These are phyloP conservation scores for Plectosphaerella plurivora DNA, from an alignment of 2,329 filamentous ascomycete species.

Conservation along the genomic window DNA sequence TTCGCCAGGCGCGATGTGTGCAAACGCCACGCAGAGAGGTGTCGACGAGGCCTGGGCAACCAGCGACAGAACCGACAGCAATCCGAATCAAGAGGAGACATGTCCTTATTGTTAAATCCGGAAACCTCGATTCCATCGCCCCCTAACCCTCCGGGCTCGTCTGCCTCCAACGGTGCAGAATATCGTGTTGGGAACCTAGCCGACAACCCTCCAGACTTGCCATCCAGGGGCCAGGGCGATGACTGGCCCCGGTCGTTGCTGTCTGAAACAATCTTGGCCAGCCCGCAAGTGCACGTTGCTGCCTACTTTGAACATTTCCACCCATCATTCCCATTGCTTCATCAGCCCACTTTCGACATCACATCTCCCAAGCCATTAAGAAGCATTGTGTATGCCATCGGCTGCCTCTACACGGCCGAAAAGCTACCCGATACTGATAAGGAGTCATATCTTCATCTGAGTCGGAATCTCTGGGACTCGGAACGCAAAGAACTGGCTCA, in stretches of 20 bases:
- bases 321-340: conserved; percentile 15
- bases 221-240: neutral
- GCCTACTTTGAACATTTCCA: conserved; percentile 18
- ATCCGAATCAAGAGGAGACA: neutral
- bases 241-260: neutral
- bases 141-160: neutral
- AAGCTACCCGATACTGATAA: conserved; percentile 6
- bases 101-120: neutral
- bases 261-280: neutral
- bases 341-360: conserved; percentile 11
- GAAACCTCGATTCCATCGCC: conserved; percentile 3
- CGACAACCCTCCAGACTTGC: neutral
- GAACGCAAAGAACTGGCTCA: conserved; percentile 9
- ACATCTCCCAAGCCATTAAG: conserved; percentile 5
- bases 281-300: conserved; percentile 6
- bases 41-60: conserved; percentile 2
- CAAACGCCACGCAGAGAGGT: conserved; percentile 13
- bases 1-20: conserved; percentile 15
- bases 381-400: conserved; percentile 14
- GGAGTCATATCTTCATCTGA: conserved; percentile 4
- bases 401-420: conserved; percentile 12
- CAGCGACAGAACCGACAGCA: neutral
- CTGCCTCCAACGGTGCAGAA: neutral
- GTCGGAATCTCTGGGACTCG: conserved; percentile 13
- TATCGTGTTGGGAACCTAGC: neutral